A percentile compares a stretch with the other conserved stretches of the same genome.
Conservation (phyloP, 2,329 filamentous ascomycete genomes). For the Magnaporthiopsis poae region DNA sequence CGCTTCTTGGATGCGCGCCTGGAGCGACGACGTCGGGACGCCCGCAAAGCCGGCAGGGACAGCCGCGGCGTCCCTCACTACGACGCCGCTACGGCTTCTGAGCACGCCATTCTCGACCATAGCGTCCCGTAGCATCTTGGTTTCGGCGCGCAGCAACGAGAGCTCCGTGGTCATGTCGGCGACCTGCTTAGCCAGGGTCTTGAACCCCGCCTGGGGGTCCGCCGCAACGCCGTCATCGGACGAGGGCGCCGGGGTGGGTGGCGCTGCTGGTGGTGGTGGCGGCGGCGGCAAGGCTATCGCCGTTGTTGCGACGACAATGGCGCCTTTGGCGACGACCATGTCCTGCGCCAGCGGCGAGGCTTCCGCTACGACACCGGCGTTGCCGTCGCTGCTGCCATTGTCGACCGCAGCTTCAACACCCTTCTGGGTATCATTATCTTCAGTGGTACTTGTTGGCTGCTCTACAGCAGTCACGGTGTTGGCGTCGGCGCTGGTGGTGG, state of each 20-base stretch:
- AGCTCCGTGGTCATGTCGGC: background rate
- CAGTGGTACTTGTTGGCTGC: background rate
- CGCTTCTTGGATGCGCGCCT: background rate
- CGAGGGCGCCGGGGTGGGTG: background rate
- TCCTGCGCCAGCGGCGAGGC: no score
- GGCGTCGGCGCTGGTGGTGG: no score
- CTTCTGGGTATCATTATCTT: background rate
- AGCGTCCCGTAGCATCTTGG: background rate
- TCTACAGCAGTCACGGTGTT: background rate
- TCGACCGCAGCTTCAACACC: background rate
- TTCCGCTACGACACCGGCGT: background rate
- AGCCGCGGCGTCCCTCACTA: no score
- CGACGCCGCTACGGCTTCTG: background rate
- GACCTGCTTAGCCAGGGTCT: background rate
- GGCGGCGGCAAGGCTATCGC: background rate
- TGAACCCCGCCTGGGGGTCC: background rate
- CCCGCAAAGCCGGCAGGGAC: background rate
- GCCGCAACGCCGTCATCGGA: background rate
- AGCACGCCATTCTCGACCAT: background rate
- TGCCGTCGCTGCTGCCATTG: background rate
- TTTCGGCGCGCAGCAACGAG: background rate
- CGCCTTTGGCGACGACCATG: background rate
- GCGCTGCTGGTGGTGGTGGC: no score
- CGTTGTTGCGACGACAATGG: background rate
- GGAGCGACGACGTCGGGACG: background rate